Evolutionary conservation across 148 eudicot genomes (phyloP).

Genomic region (Rhododendron vialii): DNA sequence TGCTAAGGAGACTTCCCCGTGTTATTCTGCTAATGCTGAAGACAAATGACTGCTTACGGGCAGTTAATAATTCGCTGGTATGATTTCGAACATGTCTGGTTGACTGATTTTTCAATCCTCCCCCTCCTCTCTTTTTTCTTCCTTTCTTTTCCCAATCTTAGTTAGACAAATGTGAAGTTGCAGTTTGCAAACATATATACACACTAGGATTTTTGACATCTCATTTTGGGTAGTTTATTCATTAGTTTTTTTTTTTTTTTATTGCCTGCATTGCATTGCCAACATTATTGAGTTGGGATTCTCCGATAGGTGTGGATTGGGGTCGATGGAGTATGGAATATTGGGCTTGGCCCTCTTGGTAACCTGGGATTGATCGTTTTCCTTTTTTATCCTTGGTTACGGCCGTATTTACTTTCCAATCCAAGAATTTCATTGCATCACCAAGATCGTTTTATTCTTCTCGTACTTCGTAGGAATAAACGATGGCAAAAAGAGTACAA

Average conservation of each 20-base stretch:
- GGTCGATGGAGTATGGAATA: background rate
- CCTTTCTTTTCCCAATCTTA: background rate
- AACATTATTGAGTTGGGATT: background rate
- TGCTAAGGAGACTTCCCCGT: slow-evolving; percentile 85
- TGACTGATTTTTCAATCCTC: background rate
- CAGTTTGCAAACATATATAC: background rate
- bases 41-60: slow-evolving; percentile 91
- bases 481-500: background rate
- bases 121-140: background rate
- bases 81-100: background rate
- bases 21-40: slow-evolving; percentile 90
- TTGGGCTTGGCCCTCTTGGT: background rate
- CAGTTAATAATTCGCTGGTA: slow-evolving; percentile 88
- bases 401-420: background rate
- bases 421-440: background rate
- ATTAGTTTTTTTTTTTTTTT: background rate
- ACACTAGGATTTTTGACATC: background rate
- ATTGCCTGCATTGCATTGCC: background rate
- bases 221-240: background rate
- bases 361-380: background rate
- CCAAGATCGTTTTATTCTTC: background rate
- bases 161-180: background rate
- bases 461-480: background rate
- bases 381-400: background rate
- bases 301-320: background rate